Evolutionary conservation across 306 rosid species (phyloP).

Genomic region (Comarum palustre): DNA sequence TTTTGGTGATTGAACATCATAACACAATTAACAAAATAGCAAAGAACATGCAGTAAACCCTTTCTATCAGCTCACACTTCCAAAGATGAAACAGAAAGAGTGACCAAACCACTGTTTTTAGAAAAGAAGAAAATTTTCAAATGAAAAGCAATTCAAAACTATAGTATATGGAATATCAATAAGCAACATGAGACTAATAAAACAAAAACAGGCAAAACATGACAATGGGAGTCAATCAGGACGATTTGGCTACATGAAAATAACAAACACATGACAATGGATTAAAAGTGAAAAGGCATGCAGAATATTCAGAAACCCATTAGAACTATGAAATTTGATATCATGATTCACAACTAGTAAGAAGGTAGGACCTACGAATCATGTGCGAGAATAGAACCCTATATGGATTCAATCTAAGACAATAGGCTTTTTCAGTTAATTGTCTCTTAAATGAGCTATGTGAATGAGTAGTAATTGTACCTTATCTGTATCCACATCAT

Average conservation of each 20-base stretch:
- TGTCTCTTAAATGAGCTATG: background rate
- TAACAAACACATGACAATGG: background rate
- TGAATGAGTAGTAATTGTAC: slow-evolving; percentile 33
- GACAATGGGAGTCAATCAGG: background rate
- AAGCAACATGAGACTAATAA: background rate
- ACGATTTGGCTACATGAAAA: background rate
- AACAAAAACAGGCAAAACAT: background rate
- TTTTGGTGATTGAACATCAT: background rate
- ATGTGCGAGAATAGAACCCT: background rate
- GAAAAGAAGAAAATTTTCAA: background rate
- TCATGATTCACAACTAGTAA: background rate
- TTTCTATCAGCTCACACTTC: background rate
- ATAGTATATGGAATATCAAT: background rate
- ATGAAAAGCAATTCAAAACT: background rate
- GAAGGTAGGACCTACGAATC: background rate
- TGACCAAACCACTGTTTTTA: background rate
- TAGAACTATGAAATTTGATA: background rate
- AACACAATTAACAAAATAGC: background rate
- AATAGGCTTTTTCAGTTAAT: background rate
- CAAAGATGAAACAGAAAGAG: background rate
- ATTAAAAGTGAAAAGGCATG: background rate
- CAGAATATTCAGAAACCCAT: background rate
- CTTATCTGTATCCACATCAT: slow-evolving; percentile 88
- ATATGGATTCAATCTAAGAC: background rate
- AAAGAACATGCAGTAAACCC: background rate